Evolutionary conservation across 768 basidiomycete genomes (phyloP).

Genomic region (Butyriboletus loyo): DNA sequence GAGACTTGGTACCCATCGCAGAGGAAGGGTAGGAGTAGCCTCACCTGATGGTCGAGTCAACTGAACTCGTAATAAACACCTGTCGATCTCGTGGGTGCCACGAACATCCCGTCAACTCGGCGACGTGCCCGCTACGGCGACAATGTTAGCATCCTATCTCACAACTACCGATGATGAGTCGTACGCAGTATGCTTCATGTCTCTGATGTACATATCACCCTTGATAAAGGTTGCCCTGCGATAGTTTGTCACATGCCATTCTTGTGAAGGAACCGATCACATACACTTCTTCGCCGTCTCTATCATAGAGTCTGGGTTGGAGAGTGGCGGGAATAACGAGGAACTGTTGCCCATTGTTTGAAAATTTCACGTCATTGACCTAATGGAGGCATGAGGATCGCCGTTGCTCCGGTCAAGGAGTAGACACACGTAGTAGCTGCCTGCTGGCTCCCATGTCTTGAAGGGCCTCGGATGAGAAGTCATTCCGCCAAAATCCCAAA

Average conservation of each 20-base stretch:
- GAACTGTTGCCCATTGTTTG: constrained; percentile 81
- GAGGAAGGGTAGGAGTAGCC: constrained; percentile 11
- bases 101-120: constrained; percentile 81
- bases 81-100: constrained; percentile 91
- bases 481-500: constrained; percentile 99
- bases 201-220: constrained; percentile 96
- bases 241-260: constrained; percentile 48
- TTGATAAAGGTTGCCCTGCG: constrained; percentile 77
- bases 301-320: constrained; percentile 85
- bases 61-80: constrained; percentile 88
- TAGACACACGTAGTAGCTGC: constrained; percentile 76
- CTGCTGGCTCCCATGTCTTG: constrained; percentile 94
- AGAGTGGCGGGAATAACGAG: constrained; percentile 85
- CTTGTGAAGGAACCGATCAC: constrained; percentile 33
- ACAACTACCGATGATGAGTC: constrained; percentile 32
- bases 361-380: constrained; percentile 91
- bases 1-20: constrained; percentile 2
- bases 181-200: constrained; percentile 98
- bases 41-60: constrained; percentile 92
- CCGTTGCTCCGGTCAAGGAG: neutral
- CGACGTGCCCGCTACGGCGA: constrained; percentile 80
- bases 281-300: constrained; percentile 91
- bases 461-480: constrained; percentile 86
- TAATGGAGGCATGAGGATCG: constrained; percentile 29
- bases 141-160: constrained; percentile 4